Evolutionary conservation across 1,284 basidiomycete species (phyloP).

Genomic region (Pseudozyma flocculosa): DNA sequence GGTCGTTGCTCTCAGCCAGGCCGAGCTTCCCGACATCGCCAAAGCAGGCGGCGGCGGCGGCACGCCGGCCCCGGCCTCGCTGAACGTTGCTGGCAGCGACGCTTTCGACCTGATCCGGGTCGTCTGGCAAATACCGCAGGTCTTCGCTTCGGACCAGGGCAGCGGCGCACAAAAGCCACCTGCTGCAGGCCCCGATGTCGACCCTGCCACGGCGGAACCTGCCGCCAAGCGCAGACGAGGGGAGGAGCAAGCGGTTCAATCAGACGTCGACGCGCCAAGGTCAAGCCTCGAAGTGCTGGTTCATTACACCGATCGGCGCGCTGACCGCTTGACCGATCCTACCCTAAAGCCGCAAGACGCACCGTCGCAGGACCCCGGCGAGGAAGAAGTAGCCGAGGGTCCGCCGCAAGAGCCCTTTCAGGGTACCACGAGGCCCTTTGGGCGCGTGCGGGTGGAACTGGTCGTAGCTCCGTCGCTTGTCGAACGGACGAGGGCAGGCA

Average conservation of each 20-base stretch:
- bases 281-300: slow-evolving; percentile 25
- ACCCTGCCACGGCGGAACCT: slow-evolving; percentile 5
- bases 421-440: slow-evolving; percentile 10
- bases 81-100: slow-evolving; percentile 29
- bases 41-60: too few species aligned
- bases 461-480: slow-evolving; percentile 2
- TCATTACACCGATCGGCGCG: slow-evolving; percentile 26
- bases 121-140: slow-evolving; percentile 26
- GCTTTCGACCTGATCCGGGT: slow-evolving; percentile 33
- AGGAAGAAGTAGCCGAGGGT: not conserved
- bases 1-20: slow-evolving; percentile 19
- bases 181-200: slow-evolving; percentile 2
- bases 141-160: not conserved
- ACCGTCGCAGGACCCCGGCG: not conserved
- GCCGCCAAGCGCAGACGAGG: slow-evolving; percentile 4
- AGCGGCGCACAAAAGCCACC: not conserved
- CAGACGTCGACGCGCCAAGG: slow-evolving; percentile 11
- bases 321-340: slow-evolving; percentile 30
- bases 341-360: not conserved
- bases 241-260: slow-evolving; percentile 12
- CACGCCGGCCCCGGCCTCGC: not conserved
- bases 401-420: not conserved
- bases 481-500: too few species aligned
- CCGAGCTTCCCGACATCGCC: slow-evolving; percentile 11
- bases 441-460: slow-evolving; percentile 20